Base-by-base conservation (phyloP, 495 filamentous ascomycete species). In the Evernia prunastri region DNA sequence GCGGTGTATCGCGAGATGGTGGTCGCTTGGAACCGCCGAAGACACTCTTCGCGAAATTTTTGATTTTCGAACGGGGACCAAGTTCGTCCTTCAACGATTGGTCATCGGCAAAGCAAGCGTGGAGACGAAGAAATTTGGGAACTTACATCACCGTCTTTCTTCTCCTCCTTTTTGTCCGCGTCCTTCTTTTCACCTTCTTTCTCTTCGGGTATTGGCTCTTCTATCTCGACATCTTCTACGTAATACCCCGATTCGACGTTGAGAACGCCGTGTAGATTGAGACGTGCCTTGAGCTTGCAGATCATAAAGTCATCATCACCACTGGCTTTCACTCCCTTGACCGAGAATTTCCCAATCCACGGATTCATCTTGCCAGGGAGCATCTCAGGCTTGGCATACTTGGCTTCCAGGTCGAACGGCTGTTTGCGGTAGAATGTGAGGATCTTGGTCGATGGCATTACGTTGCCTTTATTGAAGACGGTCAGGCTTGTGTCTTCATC, bases 351-450 rank as follows among this genome's bases (percentile, higher is more conserved):
- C 60, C 94, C 94, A 69, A 99, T 96, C 87, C 93, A 97, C 59
- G 94, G 88, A 63, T 90, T 88, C 66, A 89, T 82, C 84, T 91
- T 93, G 70, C 93, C 94, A 54, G 94, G 94, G n/a, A 99, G 84
- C 45, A 77, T 72, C 29, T 96, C 92, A 23, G 91, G 88, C 69
- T 96, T 87, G 53, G 89, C 86, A 72, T 97, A 99, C 70, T 87
- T 87, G 63, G 94, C 94, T 80, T 99, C 94, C 27, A 99, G 82
- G 71, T 97, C 91, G 77, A 99, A 99, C 5, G 91, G 81, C 75
- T 97, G 91, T 81, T 97, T 97, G 66, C 94, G 89, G 83, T 97
- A 97, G 83, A 97, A 99, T 35, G 94, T 99, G 56, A 99, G 87
- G 68, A 99, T 99, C 84, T 99, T 99, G 64, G 94, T 99, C 9